Evolutionary conservation across 495 filamentous ascomycete genomes (phyloP).

Genomic region (Pyrenula aspistea): DNA sequence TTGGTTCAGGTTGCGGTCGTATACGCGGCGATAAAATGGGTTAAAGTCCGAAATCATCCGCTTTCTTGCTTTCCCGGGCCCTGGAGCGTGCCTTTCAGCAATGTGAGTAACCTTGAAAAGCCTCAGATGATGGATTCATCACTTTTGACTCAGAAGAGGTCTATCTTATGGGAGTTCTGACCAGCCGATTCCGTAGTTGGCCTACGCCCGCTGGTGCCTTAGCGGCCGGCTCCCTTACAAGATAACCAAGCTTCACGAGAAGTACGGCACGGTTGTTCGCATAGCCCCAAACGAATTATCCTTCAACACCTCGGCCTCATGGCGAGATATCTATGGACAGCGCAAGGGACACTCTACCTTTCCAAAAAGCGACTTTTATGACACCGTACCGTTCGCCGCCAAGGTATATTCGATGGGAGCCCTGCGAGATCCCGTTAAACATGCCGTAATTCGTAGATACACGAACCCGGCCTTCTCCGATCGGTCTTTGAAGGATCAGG

Average conservation of each 20-base stretch:
- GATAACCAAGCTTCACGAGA: conserved; percentile 15
- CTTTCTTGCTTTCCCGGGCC: no score
- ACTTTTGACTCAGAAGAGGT: no score
- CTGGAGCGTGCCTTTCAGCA: no score
- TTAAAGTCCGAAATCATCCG: no score
- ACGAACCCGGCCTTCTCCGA: conserved; percentile 2
- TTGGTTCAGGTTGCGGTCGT: no score
- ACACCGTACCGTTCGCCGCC: conserved; percentile 8
- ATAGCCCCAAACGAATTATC: conserved; percentile 20
- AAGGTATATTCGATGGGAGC: conserved; percentile 8
- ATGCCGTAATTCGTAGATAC: conserved; percentile 1
- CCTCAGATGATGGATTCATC: no score
- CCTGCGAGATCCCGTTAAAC: conserved; percentile 7
- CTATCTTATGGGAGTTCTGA: no score
- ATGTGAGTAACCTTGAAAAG: no score
- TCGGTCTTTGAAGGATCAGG: conserved; percentile 1
- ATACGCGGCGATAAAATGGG: no score
- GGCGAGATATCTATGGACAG: conserved; percentile 21
- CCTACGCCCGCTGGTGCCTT: no score
- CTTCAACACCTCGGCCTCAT: conserved; percentile 13
- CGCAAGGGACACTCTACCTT: conserved; percentile 13
- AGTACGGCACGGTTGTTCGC: conserved; percentile 23
- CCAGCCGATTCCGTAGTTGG: no score
- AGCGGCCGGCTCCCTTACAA: conserved; percentile 6
- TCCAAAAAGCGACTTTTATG: conserved; percentile 18